Evolutionary conservation across 179 eudicot species (phyloP), one percentile per base, ranked within the genome.

Genomic region (Sideroxylon spinosum): DNA sequence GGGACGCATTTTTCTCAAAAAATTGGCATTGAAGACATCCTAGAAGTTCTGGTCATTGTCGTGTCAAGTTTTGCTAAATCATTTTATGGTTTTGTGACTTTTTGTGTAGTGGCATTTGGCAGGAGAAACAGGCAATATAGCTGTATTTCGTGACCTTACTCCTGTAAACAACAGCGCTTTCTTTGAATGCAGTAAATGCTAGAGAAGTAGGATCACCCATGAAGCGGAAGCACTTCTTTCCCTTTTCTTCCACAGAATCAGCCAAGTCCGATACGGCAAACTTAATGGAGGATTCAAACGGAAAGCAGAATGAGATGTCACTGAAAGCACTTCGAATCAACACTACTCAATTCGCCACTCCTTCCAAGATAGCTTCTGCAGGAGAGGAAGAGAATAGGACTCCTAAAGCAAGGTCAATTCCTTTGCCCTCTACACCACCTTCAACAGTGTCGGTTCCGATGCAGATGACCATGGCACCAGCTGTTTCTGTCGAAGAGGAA

Each of bases 211-310:
- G 90, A 55, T 71, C 86, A 70, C 82, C 90, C 0, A 46, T 82
- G 73, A 37, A 59, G 65, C 84, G 98, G 78, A 89, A 86, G 75
- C 98, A 98, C 46, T 90, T 89, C 76, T 93, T 96, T 0, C 98
- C 97, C 71, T 87, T 87, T 68, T 37, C 44, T 37, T 3, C 44
- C 44, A 3, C 3, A 37, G 44, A 37, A 37, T 37, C 44, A 37
- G 5, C 44, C 44, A 37, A 37, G 44, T 37, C 44, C 44, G 44
- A 37, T 6, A 79, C 80, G 22, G 16, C 85, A 67, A 94, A 85
- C 46, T 37, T 82, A 29, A 69, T 84, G 73, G 93, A 90, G 82
- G 91, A 87, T 75, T 74, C 71, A 74, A 89, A 88, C 78, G 78
- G 82, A 64, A 81, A 84, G 74, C 90, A 77, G 20, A 68, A 80